Evolutionary conservation across 805 yeast species (phyloP).

Genomic region (Aciculoconidium aculeatum): DNA sequence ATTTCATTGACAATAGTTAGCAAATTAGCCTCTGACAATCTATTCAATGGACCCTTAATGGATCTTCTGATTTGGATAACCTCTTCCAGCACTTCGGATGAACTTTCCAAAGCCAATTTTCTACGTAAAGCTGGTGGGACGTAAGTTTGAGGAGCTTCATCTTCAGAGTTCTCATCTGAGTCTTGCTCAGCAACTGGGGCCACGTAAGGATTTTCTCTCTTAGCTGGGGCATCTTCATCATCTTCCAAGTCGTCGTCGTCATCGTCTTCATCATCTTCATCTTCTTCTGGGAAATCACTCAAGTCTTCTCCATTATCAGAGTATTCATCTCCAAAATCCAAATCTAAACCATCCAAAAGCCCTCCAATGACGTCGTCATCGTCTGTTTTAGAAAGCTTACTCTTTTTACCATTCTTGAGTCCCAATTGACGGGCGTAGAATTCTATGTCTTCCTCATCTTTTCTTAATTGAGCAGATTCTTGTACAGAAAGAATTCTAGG

Average conservation of each 20-base stretch:
- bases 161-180: constrained; percentile 7
- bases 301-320: constrained; percentile 13
- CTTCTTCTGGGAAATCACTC: constrained; percentile 8
- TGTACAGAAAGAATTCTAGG: constrained; percentile 25
- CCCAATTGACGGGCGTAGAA: constrained; percentile 83
- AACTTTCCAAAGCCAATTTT: constrained; percentile 37
- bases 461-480: constrained; percentile 43
- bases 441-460: constrained; percentile 73
- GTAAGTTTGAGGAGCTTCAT: constrained; percentile 41
- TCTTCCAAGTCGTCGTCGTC: constrained; percentile 14
- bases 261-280: constrained; percentile 14
- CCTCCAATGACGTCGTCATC: constrained; percentile 80
- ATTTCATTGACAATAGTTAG: constrained; percentile 64
- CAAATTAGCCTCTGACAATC: constrained; percentile 83
- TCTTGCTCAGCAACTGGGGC: constrained; percentile 40
- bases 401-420: constrained; percentile 46
- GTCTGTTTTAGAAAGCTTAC: constrained; percentile 41
- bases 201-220: constrained; percentile 68
- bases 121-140: constrained; percentile 85
- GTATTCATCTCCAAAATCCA: constrained; percentile 30
- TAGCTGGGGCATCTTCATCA: constrained; percentile 16
- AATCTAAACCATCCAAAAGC: constrained; percentile 69
- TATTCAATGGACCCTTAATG: constrained; percentile 80
- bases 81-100: constrained; percentile 31
- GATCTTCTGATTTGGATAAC: constrained; percentile 47